Percentiles rank a stretch among this genome's conserved stretches.
Evolutionary conservation across 805 yeast species (phyloP).

Genomic region (Teunomyces cretensis): DNA sequence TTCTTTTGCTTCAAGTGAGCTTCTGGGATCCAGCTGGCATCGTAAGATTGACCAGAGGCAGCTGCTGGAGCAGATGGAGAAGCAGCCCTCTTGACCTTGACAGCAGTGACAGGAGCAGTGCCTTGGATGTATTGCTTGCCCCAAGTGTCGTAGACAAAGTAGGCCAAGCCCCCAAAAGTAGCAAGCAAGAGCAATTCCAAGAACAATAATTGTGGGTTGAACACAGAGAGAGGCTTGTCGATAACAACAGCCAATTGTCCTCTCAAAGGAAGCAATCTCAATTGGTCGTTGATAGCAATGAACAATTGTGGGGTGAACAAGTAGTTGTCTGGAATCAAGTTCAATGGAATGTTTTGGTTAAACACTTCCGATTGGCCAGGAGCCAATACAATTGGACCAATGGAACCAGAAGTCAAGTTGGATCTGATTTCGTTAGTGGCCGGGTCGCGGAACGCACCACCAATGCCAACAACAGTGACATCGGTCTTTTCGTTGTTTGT

Average conservation of each 20-base stretch:
- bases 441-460: constrained; percentile 63
- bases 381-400: constrained; percentile 58
- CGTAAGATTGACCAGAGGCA: constrained; percentile 1
- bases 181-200: constrained; percentile 53
- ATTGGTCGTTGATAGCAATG: constrained; percentile 47
- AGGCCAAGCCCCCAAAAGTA: constrained; percentile 20
- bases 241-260: constrained; percentile 56
- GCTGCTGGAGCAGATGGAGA: constrained; percentile 4
- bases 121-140: constrained; percentile 47
- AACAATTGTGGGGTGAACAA: constrained; percentile 60
- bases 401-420: constrained; percentile 62
- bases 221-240: constrained; percentile 67
- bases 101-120: constrained; percentile 30
- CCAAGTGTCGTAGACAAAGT: constrained; percentile 43
- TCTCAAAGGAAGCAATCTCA: constrained; percentile 56
- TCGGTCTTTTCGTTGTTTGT: constrained; percentile 52
- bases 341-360: constrained; percentile 59
- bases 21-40: constrained; percentile 13
- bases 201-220: constrained; percentile 70
- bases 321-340: constrained; percentile 57
- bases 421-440: constrained; percentile 49
- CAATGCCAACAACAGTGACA: constrained; percentile 61
- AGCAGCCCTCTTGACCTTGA: constrained; percentile 27
- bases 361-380: constrained; percentile 51
- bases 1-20: constrained; percentile 10